Conservation (phyloP, 306 rosid genomes). For the Dryas alaskensis region DNA sequence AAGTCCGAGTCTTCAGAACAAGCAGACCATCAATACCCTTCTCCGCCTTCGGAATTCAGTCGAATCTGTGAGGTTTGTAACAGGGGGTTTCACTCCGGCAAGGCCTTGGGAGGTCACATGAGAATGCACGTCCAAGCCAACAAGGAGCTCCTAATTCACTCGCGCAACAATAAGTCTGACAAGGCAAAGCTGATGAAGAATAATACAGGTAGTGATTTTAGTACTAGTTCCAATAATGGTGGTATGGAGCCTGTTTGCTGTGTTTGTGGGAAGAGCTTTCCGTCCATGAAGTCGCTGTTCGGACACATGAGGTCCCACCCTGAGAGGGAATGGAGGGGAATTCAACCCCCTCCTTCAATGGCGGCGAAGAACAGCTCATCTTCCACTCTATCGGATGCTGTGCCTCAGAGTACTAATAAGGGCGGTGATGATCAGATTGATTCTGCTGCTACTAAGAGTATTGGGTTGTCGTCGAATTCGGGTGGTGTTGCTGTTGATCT, state of each 20-base stretch:
- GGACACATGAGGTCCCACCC: conserved; percentile 48
- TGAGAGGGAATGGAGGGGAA: conserved; percentile 36
- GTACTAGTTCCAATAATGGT: background rate
- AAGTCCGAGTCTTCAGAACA: conserved; percentile 10
- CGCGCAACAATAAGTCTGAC: background rate
- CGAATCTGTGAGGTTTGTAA: conserved; percentile 27
- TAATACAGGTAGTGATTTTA: background rate
- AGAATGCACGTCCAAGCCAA: conserved; percentile 37
- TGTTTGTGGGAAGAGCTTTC: conserved; percentile 30
- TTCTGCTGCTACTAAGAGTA: conserved; percentile 4
- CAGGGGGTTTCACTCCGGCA: conserved; percentile 37
- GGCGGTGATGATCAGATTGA: conserved; percentile 8
- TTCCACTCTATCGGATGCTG: conserved; percentile 23
- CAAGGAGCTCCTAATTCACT: background rate
- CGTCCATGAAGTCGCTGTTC: conserved; percentile 32
- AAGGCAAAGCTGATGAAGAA: background rate
- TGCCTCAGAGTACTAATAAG: background rate
- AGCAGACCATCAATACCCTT: background rate
- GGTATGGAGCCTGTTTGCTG: conserved; percentile 16
- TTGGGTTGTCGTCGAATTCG: too few relatives aligned
- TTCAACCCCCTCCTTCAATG: conserved; percentile 27
- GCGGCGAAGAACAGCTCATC: conserved; percentile 12
- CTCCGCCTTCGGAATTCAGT: background rate
- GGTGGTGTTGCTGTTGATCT: background rate
- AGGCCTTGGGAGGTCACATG: conserved; percentile 57